Evolutionary conservation across 1,139 yeast genomes (phyloP), one percentile per base, ranked within the genome.

Genomic region (Zygoascus sp.): DNA sequence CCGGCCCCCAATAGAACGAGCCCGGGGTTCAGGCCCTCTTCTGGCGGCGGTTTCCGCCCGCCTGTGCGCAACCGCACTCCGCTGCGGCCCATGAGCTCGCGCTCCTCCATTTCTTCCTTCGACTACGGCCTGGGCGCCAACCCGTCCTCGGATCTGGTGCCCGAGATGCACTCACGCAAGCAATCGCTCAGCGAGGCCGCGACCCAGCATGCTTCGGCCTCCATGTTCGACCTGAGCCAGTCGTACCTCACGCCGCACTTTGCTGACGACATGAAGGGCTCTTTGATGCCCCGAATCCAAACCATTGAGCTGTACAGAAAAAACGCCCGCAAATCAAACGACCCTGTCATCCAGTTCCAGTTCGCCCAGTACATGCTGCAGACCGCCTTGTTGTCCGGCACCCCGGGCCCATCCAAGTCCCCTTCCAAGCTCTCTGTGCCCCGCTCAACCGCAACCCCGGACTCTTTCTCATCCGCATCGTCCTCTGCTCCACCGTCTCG

Each of bases 361-460:
- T 89, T 87, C 62, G 96, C 97, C 1, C 95, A 89, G 66, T 87
- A 85, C 63, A 83, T 86, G 83, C 70, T 88, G 46, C 94, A 87
- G 64, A 85, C 95, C 1, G 96, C 95, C 1, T 71, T 87, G 41
- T 55, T 59, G 25, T 60, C 64, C 2, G 57, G 51, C 19, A 48
- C 46, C 10, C 13, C 45, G 5, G 32, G 17, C 10, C 27, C 35
- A 7, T n/a, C n/a, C n/a, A 40, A 40, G 10, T 22, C 35, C 17
- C 40, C 45, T 2, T 16, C 40, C 20, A 40, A 30, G 16, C 23
- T 11, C 17, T 16, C 15, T 15, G 17, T 21, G 15, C 10, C 22
- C n/a, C 16, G 17, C 7, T 17, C 28, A 3, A 22, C 22, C 20
- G 39, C 36, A 6, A 28, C 21, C n/a, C 32, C 45, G 7, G 45